Percentiles rank a stretch among this genome's conserved stretches.
Evolutionary conservation across 2,329 filamentous ascomycete genomes (phyloP).

Genomic region (Dactylella cylindrospora): DNA sequence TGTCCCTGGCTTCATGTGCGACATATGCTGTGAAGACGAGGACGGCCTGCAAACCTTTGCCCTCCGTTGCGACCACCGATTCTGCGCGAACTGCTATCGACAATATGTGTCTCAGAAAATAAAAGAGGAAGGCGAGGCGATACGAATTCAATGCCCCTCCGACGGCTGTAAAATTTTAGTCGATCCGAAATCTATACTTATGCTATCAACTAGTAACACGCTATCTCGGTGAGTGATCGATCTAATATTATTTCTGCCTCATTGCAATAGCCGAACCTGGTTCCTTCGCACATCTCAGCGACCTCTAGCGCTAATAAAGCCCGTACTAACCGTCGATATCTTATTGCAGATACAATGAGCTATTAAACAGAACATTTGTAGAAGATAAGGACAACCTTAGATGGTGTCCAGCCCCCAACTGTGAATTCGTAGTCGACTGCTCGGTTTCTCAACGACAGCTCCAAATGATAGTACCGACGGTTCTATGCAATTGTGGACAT

Average conservation of each 20-base stretch:
- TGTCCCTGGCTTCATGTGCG: conserved; percentile 78
- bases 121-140: conserved; percentile 89
- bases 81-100: conserved; percentile 87
- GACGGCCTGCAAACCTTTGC: conserved; percentile 78
- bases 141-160: conserved; percentile 87
- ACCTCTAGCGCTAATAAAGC: too few relatives aligned
- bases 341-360: conserved; percentile 69
- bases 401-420: conserved; percentile 98
- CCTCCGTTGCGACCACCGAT: conserved; percentile 91
- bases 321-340: too few relatives aligned
- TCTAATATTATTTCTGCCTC: background rate
- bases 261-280: background rate
- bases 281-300: background rate
- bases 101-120: conserved; percentile 94
- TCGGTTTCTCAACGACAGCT: conserved; percentile 84
- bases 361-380: conserved; percentile 91
- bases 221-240: conserved; percentile 30
- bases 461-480: conserved; percentile 80
- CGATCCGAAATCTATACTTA: conserved; percentile 80
- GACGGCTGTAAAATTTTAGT: conserved; percentile 86
- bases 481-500: conserved; percentile 79
- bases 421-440: conserved; percentile 88
- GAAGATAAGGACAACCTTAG: conserved; percentile 94
- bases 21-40: conserved; percentile 93
- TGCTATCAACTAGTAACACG: conserved; percentile 57